Percentiles rank a stretch among this genome's conserved stretches.
Evolutionary conservation across 108 stramenopile genomes (phyloP).

Genomic region (Parmales sp.): DNA sequence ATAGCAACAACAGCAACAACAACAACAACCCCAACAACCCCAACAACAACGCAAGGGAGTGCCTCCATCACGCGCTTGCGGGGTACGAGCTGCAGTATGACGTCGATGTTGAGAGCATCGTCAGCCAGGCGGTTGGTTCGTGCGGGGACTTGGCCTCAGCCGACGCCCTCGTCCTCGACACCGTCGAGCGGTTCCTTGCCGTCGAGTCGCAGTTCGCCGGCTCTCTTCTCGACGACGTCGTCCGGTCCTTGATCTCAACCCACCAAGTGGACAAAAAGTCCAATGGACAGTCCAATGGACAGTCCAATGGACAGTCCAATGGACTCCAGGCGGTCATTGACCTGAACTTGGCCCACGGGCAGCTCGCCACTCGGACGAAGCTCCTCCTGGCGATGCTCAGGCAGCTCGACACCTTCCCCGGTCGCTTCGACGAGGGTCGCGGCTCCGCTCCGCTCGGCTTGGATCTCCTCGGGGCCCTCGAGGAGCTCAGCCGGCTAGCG

Average conservation of each 20-base stretch:
- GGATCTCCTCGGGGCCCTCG: conserved; percentile 46
- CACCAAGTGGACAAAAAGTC: no score
- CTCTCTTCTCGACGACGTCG: conserved; percentile 70
- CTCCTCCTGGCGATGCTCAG: conserved; percentile 62
- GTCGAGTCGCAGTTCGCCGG: conserved; percentile 75
- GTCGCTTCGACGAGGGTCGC: conserved; percentile 36
- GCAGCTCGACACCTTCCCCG: conserved; percentile 57
- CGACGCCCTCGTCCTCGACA: conserved; percentile 39
- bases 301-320: conserved; percentile 61
- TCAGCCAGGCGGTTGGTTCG: conserved; percentile 19
- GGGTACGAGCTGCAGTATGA: conserved; percentile 26
- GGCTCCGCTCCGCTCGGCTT: conserved; percentile 37
- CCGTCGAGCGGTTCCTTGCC: conserved; percentile 68
- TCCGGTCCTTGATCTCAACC: conserved; percentile 67
- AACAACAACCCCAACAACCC: neutral
- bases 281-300: conserved; percentile 46
- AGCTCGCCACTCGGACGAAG: conserved; percentile 37
- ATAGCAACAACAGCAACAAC: neutral
- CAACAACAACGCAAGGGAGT: no score
- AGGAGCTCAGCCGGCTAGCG: conserved; percentile 42
- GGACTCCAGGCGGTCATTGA: conserved; percentile 68
- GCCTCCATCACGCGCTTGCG: conserved; percentile 8
- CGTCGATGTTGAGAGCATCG: conserved; percentile 29
- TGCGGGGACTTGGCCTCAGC: conserved; percentile 43
- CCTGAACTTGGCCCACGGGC: conserved; percentile 65